Percentiles rank a stretch among this genome's conserved stretches.
phyloP scores from a whole-genome alignment of 73 alveolate species.

The Paraurostyla sp. region DNA sequence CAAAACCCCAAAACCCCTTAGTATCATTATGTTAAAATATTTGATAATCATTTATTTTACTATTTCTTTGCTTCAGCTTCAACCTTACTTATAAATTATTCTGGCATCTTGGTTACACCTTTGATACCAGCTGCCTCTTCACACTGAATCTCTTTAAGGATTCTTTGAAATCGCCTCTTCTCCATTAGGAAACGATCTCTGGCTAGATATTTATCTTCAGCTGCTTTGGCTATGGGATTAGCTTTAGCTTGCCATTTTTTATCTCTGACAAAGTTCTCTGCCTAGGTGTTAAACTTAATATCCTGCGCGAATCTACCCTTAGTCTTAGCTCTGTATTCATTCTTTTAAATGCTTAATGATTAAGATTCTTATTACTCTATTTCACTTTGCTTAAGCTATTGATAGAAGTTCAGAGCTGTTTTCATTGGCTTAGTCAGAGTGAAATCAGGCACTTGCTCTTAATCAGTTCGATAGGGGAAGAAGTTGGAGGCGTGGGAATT shows the following conservation, averaged over 20 bases:
- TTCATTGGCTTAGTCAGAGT: background rate
- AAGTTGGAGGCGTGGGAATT: no score
- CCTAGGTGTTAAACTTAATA: background rate
- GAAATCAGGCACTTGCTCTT: background rate
- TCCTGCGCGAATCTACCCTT: constrained; percentile 19
- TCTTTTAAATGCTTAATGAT: background rate
- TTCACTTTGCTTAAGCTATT: background rate
- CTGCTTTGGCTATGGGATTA: constrained; percentile 29
- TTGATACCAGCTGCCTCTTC: constrained; percentile 49
- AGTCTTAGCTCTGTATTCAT: constrained; percentile 52
- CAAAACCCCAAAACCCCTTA: no score
- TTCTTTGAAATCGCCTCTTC: constrained; percentile 23
- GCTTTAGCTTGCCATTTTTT: constrained; percentile 43
- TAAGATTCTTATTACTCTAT: background rate
- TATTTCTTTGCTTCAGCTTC: no score
- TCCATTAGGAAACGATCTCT: constrained; percentile 33
- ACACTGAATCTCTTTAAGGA: constrained; percentile 22
- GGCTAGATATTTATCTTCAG: constrained; percentile 28
- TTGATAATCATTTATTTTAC: no score
- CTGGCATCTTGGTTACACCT: constrained; percentile 52
- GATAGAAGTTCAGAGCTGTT: background rate
- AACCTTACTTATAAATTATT: background rate
- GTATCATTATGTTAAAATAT: no score
- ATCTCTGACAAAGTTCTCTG: constrained; percentile 8
- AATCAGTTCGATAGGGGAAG: background rate